Evolutionary conservation across 805 yeast species (phyloP).

Genomic region (Candida sanyiensis): DNA sequence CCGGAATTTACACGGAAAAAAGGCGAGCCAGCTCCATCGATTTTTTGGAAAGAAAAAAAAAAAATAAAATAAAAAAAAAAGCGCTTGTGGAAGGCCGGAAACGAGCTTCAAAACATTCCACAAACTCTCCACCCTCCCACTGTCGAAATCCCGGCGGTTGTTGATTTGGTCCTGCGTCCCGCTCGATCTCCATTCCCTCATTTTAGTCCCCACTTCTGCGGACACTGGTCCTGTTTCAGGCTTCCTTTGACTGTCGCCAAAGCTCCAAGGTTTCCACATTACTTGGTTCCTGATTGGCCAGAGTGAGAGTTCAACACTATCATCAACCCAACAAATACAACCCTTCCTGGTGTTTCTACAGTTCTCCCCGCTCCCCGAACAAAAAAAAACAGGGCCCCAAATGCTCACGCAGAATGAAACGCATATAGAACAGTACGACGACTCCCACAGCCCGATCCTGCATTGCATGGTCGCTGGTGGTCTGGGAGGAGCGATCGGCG

Average conservation of each 20-base stretch:
- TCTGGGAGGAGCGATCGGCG: slow-evolving; percentile 91
- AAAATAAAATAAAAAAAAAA: too few species aligned
- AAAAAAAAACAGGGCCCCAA: not conserved
- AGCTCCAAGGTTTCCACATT: not conserved
- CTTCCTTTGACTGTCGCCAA: not conserved
- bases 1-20: too few species aligned
- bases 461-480: slow-evolving; percentile 86
- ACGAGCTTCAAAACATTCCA: too few species aligned
- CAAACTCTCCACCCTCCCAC: too few species aligned
- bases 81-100: too few species aligned
- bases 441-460: slow-evolving; percentile 35
- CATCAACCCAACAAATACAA: not conserved
- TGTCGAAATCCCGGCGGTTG: too few species aligned
- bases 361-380: not conserved
- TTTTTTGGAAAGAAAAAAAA: too few species aligned
- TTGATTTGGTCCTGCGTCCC: too few species aligned
- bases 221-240: not conserved
- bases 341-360: not conserved
- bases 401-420: slow-evolving; percentile 16
- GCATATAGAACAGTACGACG: slow-evolving; percentile 11
- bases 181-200: too few species aligned
- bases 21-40: too few species aligned
- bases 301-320: not conserved
- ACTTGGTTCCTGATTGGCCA: slow-evolving; percentile 1
- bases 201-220: not conserved